phyloP scores from a whole-genome alignment of 192 early-diverging fungal species.

The Globomyces pollinis-pini region DNA sequence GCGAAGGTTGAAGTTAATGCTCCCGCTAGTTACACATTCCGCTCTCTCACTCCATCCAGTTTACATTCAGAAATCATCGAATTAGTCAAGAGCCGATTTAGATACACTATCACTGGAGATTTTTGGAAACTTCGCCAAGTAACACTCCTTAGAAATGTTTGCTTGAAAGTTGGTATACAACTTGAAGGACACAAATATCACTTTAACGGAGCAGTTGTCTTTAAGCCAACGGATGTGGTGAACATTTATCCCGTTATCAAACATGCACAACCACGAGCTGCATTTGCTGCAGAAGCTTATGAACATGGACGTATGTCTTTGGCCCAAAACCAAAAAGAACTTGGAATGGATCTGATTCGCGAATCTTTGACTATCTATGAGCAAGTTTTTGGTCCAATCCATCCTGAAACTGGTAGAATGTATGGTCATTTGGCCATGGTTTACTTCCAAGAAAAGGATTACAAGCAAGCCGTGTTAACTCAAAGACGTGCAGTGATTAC shows the following conservation, averaged over 20 bases:
- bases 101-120: slow-evolving; percentile 53
- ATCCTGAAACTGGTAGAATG: slow-evolving; percentile 80
- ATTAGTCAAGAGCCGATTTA: slow-evolving; percentile 67
- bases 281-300: slow-evolving; percentile 82
- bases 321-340: slow-evolving; percentile 67
- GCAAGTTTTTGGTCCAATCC: slow-evolving; percentile 87
- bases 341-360: slow-evolving; percentile 72
- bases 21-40: too few relatives aligned
- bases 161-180: slow-evolving; percentile 80
- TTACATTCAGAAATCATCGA: slow-evolving; percentile 44
- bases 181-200: slow-evolving; percentile 68
- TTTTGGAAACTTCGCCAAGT: slow-evolving; percentile 28
- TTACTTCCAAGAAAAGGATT: slow-evolving; percentile 67
- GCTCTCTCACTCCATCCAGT: too few relatives aligned
- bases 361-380: slow-evolving; percentile 85
- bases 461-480: slow-evolving; percentile 45
- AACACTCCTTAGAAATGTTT: slow-evolving; percentile 73
- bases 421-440: slow-evolving; percentile 77
- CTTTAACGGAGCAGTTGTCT: slow-evolving; percentile 34
- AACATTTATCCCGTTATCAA: slow-evolving; percentile 69
- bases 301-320: slow-evolving; percentile 76
- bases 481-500: slow-evolving; percentile 77
- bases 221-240: slow-evolving; percentile 61
- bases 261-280: slow-evolving; percentile 46
- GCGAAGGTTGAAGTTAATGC: not conserved